Percentiles rank a stretch among this genome's conserved stretches.
Conservation (phyloP, 805 yeast species). For the Zygosaccharomyces bailii region DNA sequence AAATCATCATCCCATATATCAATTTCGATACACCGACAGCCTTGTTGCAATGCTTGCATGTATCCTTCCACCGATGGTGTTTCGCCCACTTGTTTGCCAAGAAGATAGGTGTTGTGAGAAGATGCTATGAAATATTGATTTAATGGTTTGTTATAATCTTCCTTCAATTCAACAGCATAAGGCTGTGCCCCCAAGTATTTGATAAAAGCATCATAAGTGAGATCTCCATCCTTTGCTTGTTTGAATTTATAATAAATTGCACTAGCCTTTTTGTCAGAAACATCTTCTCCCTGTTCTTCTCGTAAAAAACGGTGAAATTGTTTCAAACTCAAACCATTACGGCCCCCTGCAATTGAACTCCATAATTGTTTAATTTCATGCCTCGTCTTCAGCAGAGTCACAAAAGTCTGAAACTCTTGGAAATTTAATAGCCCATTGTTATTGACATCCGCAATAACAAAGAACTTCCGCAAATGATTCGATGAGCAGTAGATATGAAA, state of each 20-base stretch:
- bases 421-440: conserved; percentile 56
- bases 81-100: conserved; percentile 86
- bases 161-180: conserved; percentile 17
- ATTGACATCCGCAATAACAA: conserved; percentile 51
- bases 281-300: conserved; percentile 46
- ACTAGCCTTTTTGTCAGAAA: conserved; percentile 28
- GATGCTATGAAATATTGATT: conserved; percentile 88
- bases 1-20: conserved; percentile 88
- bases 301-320: conserved; percentile 45
- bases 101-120: conserved; percentile 88
- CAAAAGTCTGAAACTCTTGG: conserved; percentile 72
- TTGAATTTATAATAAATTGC: conserved; percentile 42
- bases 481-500: conserved; percentile 70
- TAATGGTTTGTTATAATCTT: conserved; percentile 58
- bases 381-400: conserved; percentile 60
- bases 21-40: conserved; percentile 92
- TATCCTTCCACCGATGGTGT: conserved; percentile 88
- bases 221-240: conserved; percentile 8
- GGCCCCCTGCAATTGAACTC: conserved; percentile 31
- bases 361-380: conserved; percentile 58
- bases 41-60: conserved; percentile 78
- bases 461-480: conserved; percentile 42
- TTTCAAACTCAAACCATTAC: conserved; percentile 24
- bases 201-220: conserved; percentile 24
- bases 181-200: conserved; percentile 35